Conservation (phyloP, 305 asterid genomes). For the Solanum hybrid region DNA sequence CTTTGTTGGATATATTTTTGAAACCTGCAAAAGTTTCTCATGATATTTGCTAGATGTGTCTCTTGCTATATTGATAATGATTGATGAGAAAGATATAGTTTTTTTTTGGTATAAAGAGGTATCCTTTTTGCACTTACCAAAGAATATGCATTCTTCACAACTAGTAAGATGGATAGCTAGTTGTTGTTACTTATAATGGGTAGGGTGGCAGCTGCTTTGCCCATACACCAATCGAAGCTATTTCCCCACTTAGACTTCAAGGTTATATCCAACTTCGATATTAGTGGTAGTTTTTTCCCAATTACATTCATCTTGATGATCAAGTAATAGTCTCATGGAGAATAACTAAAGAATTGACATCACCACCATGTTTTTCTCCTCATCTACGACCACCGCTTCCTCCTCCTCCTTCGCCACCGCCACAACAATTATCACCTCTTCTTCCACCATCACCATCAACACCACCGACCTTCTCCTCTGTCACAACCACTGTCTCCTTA, state of each 20-base stretch:
- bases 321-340: not conserved
- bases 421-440: too few relatives aligned
- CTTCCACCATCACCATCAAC: too few relatives aligned
- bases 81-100: too few relatives aligned
- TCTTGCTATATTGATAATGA: too few relatives aligned
- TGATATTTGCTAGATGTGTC: not conserved
- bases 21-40: not conserved
- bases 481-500: too few relatives aligned
- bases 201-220: rapidly evolving
- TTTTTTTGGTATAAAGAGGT: too few relatives aligned
- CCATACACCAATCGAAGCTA: not conserved
- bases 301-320: not conserved
- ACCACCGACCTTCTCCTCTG: too few relatives aligned
- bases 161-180: not conserved
- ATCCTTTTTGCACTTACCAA: not conserved
- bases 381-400: too few relatives aligned
- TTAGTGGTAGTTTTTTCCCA: not conserved
- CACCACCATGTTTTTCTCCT: too few relatives aligned
- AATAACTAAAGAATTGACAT: not conserved
- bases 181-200: not conserved
- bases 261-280: not conserved
- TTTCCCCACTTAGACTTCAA: not conserved
- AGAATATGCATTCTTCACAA: not conserved
- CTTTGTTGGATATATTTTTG: not conserved
- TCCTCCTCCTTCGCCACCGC: too few relatives aligned